These are phyloP conservation scores for Fistulifera solaris DNA, from an alignment of 108 stramenopile genomes.

Conservation along the genomic window DNA sequence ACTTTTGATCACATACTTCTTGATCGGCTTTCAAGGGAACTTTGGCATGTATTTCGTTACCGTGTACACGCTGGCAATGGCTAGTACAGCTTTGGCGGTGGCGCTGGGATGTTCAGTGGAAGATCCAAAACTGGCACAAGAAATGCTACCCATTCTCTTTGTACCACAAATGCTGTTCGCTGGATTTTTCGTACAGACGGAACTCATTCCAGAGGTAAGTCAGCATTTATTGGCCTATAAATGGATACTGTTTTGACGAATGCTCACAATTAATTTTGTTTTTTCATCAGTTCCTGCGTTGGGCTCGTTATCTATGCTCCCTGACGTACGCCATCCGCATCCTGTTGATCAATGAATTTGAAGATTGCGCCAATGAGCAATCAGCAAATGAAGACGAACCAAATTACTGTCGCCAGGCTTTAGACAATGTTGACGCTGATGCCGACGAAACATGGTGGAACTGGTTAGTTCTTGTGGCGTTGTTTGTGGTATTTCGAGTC, in stretches of 20 bases:
- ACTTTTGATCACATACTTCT: constrained; percentile 24
- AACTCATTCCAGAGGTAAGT: constrained; percentile 21
- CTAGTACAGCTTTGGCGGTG: constrained; percentile 40
- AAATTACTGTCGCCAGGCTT: constrained; percentile 31
- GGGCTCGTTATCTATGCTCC: constrained; percentile 71
- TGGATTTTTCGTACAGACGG: constrained; percentile 52
- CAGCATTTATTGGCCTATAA: neutral
- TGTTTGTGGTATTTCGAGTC: constrained; percentile 56
- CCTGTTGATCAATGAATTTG: constrained; percentile 46
- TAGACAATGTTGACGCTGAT: constrained; percentile 28
- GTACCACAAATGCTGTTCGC: constrained; percentile 73
- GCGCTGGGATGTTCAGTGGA: constrained; percentile 39
- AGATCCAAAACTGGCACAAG: constrained; percentile 42
- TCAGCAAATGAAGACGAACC: constrained; percentile 18
- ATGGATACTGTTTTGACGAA: neutral
- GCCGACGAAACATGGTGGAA: constrained; percentile 42
- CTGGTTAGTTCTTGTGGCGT: constrained; percentile 40
- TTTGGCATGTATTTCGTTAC: constrained; percentile 19
- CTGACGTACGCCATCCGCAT: constrained; percentile 48
- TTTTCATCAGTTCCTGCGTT: constrained; percentile 35
- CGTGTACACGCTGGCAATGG: constrained; percentile 30
- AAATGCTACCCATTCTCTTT: constrained; percentile 54
- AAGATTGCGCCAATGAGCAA: constrained; percentile 23
- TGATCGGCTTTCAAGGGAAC: constrained; percentile 30
- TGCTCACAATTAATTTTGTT: neutral